A percentile compares a stretch with the other conserved stretches of the same genome.
These are phyloP conservation scores for Pleurotus djamor DNA, from an alignment of 768 basidiomycete genomes.

Conservation along the genomic window DNA sequence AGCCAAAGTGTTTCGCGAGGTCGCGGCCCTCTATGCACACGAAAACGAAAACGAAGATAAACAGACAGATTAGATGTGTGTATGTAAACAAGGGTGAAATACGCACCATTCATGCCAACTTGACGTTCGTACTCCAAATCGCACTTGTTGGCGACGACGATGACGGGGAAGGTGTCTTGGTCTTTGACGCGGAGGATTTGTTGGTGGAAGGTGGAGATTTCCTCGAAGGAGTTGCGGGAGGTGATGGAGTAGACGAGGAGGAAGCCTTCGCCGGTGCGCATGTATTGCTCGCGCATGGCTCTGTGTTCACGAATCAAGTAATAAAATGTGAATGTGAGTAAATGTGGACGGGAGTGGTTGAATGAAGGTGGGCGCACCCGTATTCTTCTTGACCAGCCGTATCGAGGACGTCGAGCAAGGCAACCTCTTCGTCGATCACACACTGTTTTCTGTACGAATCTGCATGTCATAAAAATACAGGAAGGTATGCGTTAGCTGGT, in stretches of 20 bases:
- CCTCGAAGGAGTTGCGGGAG: conserved; percentile 96
- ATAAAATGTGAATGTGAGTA: too few relatives aligned
- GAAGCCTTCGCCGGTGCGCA: conserved; percentile 98
- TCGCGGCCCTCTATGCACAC: conserved; percentile 86
- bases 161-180: conserved; percentile 92
- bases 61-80: too few relatives aligned
- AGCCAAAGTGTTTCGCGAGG: conserved; percentile 91
- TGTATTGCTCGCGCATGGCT: conserved; percentile 99
- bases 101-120: conserved; percentile 90
- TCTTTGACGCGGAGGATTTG: conserved; percentile 98
- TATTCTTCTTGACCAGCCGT: conserved; percentile 99
- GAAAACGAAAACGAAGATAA: too few relatives aligned
- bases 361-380: too few relatives aligned
- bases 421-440: conserved; percentile 98
- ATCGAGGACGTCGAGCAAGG: conserved; percentile 93
- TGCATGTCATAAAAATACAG: conserved; percentile 22
- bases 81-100: too few relatives aligned
- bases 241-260: conserved; percentile 98
- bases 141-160: conserved; percentile 97
- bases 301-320: conserved; percentile 33
- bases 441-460: conserved; percentile 98
- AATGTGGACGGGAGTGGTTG: too few relatives aligned
- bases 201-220: conserved; percentile 94
- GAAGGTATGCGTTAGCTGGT: too few relatives aligned
- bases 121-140: conserved; percentile 96